Evolutionary conservation across 805 yeast genomes (phyloP), one percentile per base, ranked within the genome.

Genomic region (Wickerhamomyces rabaulensis): DNA sequence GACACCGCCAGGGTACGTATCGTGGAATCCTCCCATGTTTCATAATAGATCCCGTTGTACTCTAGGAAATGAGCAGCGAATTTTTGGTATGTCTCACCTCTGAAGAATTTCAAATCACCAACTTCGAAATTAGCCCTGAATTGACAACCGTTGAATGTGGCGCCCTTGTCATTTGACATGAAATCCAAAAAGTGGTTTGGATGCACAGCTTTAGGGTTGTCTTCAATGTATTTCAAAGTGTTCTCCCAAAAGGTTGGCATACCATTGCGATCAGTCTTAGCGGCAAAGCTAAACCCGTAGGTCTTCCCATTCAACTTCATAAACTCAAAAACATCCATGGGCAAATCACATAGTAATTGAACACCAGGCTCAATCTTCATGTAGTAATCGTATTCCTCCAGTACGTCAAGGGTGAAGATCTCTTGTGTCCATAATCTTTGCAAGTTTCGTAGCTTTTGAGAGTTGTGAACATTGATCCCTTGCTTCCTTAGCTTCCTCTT

Each of bases 1-100:
- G 90, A 69, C 13, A 84, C 95, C 9, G 90, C 96, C 55, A 88
- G 76, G 3, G 94, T 83, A 62, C 87, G 91, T 44, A 87, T 80
- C 12, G 95, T 94, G 20, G 95, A 94, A 65, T 87, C 96, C 51
- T 95, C 95, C 95, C 96, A 89, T 61, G 94, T 75, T 66, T 85
- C 89, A 67, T 89, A 89, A 70, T 85, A 89, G 61, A 90, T 84
- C 3, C 95, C 95, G 49, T 95, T 91, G 1, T 82, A 69, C 39
- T 69, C 65, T 61, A 88, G 94, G 51, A 87, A 73, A 57, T 76
- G 69, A 25, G 82, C 80, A 53, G 87, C 85, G 64, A 80, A 87
- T 41, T 74, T 76, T 27, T 70, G 64, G 65, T 89, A 89, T 15
- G 83, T 84, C 44, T 82, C 78, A 22, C 80, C 69, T 58, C 91